Percentiles rank a stretch among this genome's conserved stretches.
Evolutionary conservation across 1,139 yeast species (phyloP).

Genomic region (Pneumocystis carinii): DNA sequence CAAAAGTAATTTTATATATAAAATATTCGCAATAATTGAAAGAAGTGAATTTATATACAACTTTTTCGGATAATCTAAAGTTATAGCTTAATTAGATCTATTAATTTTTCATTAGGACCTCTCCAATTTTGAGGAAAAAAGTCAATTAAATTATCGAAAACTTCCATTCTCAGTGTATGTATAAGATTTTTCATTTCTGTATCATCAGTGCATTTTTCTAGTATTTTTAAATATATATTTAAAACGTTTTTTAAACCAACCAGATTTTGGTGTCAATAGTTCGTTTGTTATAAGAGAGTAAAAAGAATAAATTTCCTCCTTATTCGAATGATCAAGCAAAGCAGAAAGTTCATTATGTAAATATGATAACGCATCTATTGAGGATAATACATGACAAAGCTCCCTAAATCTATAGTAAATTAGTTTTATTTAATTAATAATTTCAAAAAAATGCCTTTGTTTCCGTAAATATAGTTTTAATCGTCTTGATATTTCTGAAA

Average conservation of each 20-base stretch:
- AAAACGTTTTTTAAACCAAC: not conserved
- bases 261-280: not conserved
- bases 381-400: not conserved
- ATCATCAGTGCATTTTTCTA: not conserved
- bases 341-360: not conserved
- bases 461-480: not conserved
- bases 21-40: not conserved
- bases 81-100: not conserved
- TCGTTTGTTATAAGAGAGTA: not conserved
- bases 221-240: not conserved
- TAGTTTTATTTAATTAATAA: not conserved
- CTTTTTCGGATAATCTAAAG: not conserved
- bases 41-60: not conserved
- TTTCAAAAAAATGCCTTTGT: not conserved
- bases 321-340: not conserved
- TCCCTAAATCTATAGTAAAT: not conserved
- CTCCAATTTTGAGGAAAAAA: constrained; percentile 1
- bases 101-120: not conserved
- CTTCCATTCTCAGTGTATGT: not conserved
- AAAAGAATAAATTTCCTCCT: not conserved
- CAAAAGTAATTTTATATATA: not conserved
- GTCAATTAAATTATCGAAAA: not conserved
- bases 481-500: not conserved
- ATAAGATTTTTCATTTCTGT: not conserved
- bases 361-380: not conserved